phyloP scores from a whole-genome alignment of 805 yeast species.

The Geotrichum ghanense region DNA sequence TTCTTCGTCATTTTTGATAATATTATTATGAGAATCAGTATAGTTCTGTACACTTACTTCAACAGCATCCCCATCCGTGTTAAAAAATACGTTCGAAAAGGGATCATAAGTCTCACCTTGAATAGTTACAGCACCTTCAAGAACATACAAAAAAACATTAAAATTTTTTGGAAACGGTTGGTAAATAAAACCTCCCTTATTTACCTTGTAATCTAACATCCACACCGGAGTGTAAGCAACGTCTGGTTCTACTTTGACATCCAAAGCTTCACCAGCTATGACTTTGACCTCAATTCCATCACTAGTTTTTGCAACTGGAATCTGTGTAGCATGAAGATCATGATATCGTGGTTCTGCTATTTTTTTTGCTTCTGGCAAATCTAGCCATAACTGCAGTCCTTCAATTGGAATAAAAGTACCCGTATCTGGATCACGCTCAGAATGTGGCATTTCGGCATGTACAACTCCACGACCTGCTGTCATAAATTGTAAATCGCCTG shows the following conservation, averaged over 20 bases:
- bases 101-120: conserved; percentile 30
- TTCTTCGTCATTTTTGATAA: no score
- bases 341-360: conserved; percentile 62
- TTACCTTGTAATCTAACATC: conserved; percentile 56
- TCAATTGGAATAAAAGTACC: conserved; percentile 32
- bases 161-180: conserved; percentile 50
- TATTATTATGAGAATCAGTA: conserved; percentile 23
- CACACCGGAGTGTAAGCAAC: conserved; percentile 75
- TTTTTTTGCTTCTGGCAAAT: conserved; percentile 54
- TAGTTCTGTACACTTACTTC: conserved; percentile 39
- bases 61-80: conserved; percentile 54
- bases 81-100: conserved; percentile 48
- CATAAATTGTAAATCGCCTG: conserved; percentile 86
- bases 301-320: conserved; percentile 55
- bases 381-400: conserved; percentile 85
- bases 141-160: conserved; percentile 59
- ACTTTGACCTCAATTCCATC: conserved; percentile 59
- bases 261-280: conserved; percentile 66
- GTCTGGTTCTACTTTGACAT: conserved; percentile 61
- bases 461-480: conserved; percentile 83
- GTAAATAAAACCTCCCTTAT: conserved; percentile 50
- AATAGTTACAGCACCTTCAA: conserved; percentile 48
- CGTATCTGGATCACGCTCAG: no score
- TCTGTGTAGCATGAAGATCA: conserved; percentile 54
- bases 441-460: conserved; percentile 76